These are phyloP conservation scores for Mycena rosella DNA, from an alignment of 768 basidiomycete species.

Conservation along the genomic window DNA sequence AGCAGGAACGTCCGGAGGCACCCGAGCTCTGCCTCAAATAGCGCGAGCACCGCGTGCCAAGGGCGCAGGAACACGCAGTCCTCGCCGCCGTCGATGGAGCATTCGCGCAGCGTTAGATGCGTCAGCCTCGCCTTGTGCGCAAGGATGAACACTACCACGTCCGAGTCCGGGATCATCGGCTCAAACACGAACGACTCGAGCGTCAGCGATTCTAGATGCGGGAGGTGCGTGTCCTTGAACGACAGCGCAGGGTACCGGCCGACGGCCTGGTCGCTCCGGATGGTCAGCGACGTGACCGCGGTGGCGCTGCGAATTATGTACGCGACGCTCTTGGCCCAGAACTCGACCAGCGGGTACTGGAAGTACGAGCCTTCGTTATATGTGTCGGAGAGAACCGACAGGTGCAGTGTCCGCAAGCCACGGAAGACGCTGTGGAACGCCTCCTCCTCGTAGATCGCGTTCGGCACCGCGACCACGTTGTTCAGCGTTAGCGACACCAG, in stretches of 20 bases:
- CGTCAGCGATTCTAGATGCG: not conserved
- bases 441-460: conserved; percentile 4
- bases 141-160: conserved; percentile 17
- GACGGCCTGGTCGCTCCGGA: conserved; percentile 14
- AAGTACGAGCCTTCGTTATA: not conserved
- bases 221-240: not conserved
- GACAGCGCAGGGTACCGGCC: not conserved
- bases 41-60: conserved; percentile 17
- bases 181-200: conserved; percentile 14
- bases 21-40: conserved; percentile 4
- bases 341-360: not conserved
- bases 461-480: conserved; percentile 13
- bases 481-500: conserved; percentile 15
- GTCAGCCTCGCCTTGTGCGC: conserved; percentile 19
- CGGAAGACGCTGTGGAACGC: conserved; percentile 11
- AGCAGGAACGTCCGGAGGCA: not conserved
- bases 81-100: conserved; percentile 7
- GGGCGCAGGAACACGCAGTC: not conserved
- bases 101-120: conserved; percentile 10
- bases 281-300: not conserved
- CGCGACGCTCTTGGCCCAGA: not conserved
- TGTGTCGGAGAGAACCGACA: not conserved
- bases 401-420: not conserved
- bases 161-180: not conserved
- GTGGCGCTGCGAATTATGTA: not conserved